Conservation (phyloP, 495 filamentous ascomycete genomes). For the Xylaria grammica region DNA sequence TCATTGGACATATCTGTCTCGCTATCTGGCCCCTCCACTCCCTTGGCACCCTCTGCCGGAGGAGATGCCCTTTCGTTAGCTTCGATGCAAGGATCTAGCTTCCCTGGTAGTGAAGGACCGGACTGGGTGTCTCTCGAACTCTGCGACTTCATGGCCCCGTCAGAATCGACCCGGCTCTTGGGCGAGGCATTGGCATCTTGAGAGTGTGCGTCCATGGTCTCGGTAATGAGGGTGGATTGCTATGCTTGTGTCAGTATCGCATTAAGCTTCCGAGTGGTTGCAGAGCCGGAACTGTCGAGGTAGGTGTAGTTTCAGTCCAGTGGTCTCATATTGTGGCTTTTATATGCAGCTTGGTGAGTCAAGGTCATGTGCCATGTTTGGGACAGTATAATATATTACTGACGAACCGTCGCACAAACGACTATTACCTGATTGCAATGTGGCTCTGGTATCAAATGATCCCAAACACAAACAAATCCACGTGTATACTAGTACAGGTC, state of each 20-base stretch:
- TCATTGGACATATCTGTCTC: not conserved
- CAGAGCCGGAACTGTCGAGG: not conserved
- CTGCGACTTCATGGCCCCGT: not conserved
- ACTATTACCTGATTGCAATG: not conserved
- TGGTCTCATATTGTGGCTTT: constrained; percentile 16
- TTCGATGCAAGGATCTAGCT: not conserved
- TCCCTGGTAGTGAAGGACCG: not conserved
- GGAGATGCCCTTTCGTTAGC: not conserved
- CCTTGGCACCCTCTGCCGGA: not conserved
- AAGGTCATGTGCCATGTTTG: constrained; percentile 8
- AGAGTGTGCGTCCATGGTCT: not conserved
- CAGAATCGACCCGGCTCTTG: not conserved
- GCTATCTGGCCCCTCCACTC: not conserved
- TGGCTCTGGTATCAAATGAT: no score
- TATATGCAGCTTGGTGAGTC: constrained; percentile 19
- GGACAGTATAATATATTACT: not conserved
- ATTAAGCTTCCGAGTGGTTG: not conserved
- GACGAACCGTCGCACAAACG: not conserved
- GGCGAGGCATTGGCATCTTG: not conserved
- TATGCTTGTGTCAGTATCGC: not conserved
- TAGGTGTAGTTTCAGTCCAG: not conserved
- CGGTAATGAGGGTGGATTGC: not conserved
- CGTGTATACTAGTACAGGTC: not conserved
- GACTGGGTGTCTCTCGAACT: not conserved
- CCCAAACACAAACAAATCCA: not conserved